Conservation (phyloP, 2,329 filamentous ascomycete genomes). For the Colletotrichum sp. region DNA sequence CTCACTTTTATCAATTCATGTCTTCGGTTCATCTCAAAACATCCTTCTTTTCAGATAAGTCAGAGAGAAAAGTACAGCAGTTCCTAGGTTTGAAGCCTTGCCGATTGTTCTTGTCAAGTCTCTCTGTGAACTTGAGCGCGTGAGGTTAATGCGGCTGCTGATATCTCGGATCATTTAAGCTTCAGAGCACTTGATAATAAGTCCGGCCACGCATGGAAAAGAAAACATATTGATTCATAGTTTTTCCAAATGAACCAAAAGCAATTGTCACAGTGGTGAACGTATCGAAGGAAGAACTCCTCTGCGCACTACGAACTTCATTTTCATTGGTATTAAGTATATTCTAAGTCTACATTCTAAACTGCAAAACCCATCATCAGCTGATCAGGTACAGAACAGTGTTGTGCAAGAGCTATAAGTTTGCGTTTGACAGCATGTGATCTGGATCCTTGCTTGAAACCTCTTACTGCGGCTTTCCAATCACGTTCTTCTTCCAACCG, state of each 20-base stretch:
- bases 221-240: neutral
- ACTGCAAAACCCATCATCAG: neutral
- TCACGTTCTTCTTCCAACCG: neutral
- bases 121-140: neutral
- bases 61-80: neutral
- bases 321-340: neutral
- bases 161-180: neutral
- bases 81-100: neutral
- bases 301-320: neutral
- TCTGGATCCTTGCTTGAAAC: neutral
- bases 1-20: neutral
- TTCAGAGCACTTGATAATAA: neutral
- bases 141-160: neutral
- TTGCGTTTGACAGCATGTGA: neutral
- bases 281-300: neutral
- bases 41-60: neutral
- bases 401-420: neutral
- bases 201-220: neutral
- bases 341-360: neutral
- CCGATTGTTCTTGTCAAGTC: neutral
- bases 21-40: neutral
- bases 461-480: neutral
- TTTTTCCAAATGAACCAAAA: neutral
- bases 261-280: neutral
- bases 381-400: neutral